Percentiles rank a stretch among this genome's conserved stretches.
Conservation (phyloP, 2,329 filamentous ascomycete genomes). For the Claviceps monticola region DNA sequence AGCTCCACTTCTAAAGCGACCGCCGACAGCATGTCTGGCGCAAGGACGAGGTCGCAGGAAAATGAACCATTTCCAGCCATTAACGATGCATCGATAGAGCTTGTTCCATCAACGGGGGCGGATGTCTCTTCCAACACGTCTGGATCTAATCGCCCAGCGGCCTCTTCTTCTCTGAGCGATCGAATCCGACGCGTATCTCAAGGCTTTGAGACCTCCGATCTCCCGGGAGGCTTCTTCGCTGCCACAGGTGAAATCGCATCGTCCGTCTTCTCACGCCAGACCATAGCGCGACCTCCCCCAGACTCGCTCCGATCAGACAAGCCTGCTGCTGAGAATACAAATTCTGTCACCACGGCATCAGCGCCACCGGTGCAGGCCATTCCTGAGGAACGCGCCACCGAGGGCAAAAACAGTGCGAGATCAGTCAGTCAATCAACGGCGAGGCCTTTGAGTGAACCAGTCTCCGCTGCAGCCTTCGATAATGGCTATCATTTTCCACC, state of each 20-base stretch:
- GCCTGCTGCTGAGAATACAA: neutral
- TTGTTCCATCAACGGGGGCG: neutral
- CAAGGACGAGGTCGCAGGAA: slow-evolving; percentile 4
- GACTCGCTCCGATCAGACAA: slow-evolving; percentile 9
- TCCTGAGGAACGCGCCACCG: neutral
- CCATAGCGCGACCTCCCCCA: slow-evolving; percentile 8
- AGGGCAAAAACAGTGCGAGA: slow-evolving; percentile 6
- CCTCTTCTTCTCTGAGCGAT: slow-evolving; percentile 19
- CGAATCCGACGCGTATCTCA: slow-evolving; percentile 19
- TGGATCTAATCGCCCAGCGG: slow-evolving; percentile 13
- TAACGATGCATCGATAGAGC: slow-evolving; percentile 5
- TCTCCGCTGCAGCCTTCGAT: slow-evolving; percentile 30
- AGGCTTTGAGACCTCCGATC: slow-evolving; percentile 30
- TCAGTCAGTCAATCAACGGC: slow-evolving; percentile 10
- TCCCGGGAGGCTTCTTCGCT: slow-evolving; percentile 33
- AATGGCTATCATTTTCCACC: slow-evolving; percentile 55
- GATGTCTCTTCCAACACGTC: slow-evolving; percentile 2
- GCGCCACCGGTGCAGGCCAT: neutral
- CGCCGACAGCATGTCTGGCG: slow-evolving; percentile 3
- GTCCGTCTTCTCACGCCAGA: slow-evolving; percentile 19
- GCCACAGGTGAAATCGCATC: slow-evolving; percentile 33
- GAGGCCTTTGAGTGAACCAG: slow-evolving; percentile 12
- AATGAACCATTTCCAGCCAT: slow-evolving; percentile 16
- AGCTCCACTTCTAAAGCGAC: neutral
- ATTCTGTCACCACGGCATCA: neutral